A percentile compares a stretch with the other conserved stretches of the same genome.
Evolutionary conservation across 2,329 filamentous ascomycete species (phyloP).

Genomic region (Colletotrichum horii): DNA sequence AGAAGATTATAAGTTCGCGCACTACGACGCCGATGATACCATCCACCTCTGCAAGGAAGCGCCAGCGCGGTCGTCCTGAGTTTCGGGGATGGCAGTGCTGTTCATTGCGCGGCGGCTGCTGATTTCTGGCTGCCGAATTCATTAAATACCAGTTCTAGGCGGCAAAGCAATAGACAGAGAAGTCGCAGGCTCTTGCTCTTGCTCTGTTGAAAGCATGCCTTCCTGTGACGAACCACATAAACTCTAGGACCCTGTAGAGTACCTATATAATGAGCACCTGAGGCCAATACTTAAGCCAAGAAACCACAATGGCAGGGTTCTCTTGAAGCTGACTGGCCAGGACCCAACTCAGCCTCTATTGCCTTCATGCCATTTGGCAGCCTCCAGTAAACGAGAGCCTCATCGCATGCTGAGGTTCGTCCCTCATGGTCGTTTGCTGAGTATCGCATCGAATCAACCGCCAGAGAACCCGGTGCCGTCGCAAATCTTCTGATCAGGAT

Average conservation of each 20-base stretch:
- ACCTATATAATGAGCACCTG: not conserved
- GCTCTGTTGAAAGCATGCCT: not conserved
- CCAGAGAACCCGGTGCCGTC: not conserved
- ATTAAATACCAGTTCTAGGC: not conserved
- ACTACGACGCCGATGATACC: not conserved
- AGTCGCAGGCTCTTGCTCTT: not conserved
- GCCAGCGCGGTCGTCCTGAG: not conserved
- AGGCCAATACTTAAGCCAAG: not conserved
- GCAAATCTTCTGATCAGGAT: rapidly evolving
- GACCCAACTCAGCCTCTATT: not conserved
- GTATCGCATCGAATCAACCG: not conserved
- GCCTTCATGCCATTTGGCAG: not conserved
- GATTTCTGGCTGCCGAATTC: too few species aligned
- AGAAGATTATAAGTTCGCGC: too few species aligned
- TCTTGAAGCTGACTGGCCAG: not conserved
- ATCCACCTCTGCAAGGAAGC: rapidly evolving
- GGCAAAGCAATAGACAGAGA: not conserved
- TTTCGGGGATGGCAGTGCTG: not conserved
- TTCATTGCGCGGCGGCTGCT: too few species aligned
- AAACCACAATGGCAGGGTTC: not conserved
- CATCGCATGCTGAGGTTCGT: not conserved
- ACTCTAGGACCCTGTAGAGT: rapidly evolving
- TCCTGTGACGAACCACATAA: not conserved
- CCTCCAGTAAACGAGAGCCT: not conserved
- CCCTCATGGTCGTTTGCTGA: rapidly evolving